phyloP scores from a whole-genome alignment of 495 filamentous ascomycete genomes.

The Tetracladium setigerum region DNA sequence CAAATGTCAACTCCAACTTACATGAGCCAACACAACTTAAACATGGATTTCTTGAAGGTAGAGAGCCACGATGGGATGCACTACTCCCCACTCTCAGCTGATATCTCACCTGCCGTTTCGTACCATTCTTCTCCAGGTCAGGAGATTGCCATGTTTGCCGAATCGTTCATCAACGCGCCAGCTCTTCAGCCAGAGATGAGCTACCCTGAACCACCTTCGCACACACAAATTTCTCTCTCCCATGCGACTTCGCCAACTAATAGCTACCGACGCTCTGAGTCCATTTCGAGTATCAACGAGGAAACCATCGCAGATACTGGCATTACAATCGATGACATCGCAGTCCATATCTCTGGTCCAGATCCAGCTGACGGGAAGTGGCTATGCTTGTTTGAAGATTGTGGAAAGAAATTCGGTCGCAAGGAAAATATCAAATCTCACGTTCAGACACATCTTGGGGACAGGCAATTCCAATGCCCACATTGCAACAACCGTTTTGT shows the following conservation, averaged over 20 bases:
- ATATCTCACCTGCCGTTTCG: slow-evolving; percentile 24
- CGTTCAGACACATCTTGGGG: slow-evolving; percentile 93
- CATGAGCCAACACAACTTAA: slow-evolving; percentile 44
- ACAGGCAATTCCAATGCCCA: slow-evolving; percentile 85
- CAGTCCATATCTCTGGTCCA: slow-evolving; percentile 74
- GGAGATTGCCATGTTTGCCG: slow-evolving; percentile 24
- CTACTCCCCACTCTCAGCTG: slow-evolving; percentile 10
- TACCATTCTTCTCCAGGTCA: slow-evolving; percentile 29
- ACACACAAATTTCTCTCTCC: slow-evolving; percentile 8
- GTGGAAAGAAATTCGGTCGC: slow-evolving; percentile 77
- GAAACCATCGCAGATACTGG: slow-evolving; percentile 59
- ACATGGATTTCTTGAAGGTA: slow-evolving; percentile 42
- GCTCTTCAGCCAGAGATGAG: slow-evolving; percentile 17
- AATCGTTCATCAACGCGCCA: slow-evolving; percentile 29
- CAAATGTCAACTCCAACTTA: slow-evolving; percentile 46
- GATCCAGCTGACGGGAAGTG: slow-evolving; percentile 70
- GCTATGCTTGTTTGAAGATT: slow-evolving; percentile 75
- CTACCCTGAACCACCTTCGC: slow-evolving; percentile 16
- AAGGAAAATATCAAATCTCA: slow-evolving; percentile 98
- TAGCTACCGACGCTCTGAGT: slow-evolving; percentile 40
- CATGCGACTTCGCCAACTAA: slow-evolving; percentile 26
- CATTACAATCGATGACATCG: slow-evolving; percentile 80
- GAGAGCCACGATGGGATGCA: slow-evolving; percentile 31
- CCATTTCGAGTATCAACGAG: slow-evolving; percentile 47
- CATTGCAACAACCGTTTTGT: slow-evolving; percentile 91